Base-by-base conservation (phyloP, 805 yeast species). In the Candida nitratophila region DNA sequence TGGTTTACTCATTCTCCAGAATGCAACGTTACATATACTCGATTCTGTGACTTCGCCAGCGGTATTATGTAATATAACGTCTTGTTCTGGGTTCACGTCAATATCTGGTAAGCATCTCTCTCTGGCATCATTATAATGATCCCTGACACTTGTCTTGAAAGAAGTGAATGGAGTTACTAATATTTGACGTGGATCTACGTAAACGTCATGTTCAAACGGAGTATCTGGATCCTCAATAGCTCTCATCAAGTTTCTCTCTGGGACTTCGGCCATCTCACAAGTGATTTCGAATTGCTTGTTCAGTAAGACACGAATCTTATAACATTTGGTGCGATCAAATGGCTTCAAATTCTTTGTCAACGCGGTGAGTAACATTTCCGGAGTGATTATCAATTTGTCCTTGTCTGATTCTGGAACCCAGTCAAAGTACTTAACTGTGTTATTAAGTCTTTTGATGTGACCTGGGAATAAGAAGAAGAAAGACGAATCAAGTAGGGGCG, bases 61-160 rank as follows among this genome's bases (percentile, higher is more conserved):
- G 6, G 74, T 61, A 56, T 87, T 87, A 53, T 76, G 73, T 2
- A 91, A 53, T 3, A 91, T 68, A 16, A 88, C 95, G 56, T 91
- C 98, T 22, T 73, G 66, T 37, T 51, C 9, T 24, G 45, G 30
- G 3, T 66, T 57, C 14, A 20, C 35, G 11, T 48, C 42, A 5
- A 52, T 55, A 5, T 47, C 50, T 0, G 76, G 69, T 3, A 77
- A 55, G 37, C 64, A 51, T 37, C 87, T 65, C 1, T 59, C 60
- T 45, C 97, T 65, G 0, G 96, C 83, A 2, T 59, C 69, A 37
- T 67, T 73, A 59, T 90, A 89, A 39, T 71, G 77, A 3, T 66
- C 67, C 49, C 99, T 70, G 21, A 69, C 63, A 0, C 96, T 86
- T 0, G 98, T 91, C 60, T 91, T 91, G 65, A 89, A 84, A 4